Evolutionary conservation across 495 filamentous ascomycete species (phyloP).

Genomic region (Aspergillus homomorphus): DNA sequence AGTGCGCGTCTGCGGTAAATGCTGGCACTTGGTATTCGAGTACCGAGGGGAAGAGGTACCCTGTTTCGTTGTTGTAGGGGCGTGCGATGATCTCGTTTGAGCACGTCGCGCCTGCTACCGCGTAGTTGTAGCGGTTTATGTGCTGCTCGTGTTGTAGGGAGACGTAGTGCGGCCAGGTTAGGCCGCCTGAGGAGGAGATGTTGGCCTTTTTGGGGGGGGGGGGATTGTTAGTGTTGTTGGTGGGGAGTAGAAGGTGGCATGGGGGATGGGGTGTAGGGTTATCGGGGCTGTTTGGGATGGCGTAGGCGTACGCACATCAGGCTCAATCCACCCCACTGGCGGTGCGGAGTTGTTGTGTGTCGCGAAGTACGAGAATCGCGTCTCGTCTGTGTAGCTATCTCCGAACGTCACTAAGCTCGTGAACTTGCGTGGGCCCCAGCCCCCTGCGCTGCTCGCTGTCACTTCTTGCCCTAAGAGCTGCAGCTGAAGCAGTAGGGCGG

Average conservation of each 20-base stretch:
- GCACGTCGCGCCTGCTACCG: slow-evolving; percentile 66
- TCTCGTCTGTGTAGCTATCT: slow-evolving; percentile 74
- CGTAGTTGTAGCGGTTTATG: slow-evolving; percentile 66
- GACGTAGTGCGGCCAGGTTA: slow-evolving; percentile 64
- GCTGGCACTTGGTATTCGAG: slow-evolving; percentile 66
- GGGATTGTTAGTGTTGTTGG: background rate
- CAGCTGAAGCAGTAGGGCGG: background rate
- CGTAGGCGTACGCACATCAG: slow-evolving; percentile 30
- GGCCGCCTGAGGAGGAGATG: slow-evolving; percentile 58
- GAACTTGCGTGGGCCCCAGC: slow-evolving; percentile 42
- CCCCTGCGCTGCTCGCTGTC: background rate
- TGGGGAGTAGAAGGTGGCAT: background rate
- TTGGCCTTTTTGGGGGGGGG: slow-evolving; percentile 26
- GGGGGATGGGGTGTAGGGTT: background rate
- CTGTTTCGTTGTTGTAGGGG: slow-evolving; percentile 28
- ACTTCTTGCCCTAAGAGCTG: background rate
- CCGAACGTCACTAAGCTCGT: slow-evolving; percentile 59
- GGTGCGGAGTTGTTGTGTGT: slow-evolving; percentile 55
- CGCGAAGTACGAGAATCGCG: slow-evolving; percentile 58
- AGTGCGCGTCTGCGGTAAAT: slow-evolving; percentile 58
- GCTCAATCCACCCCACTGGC: slow-evolving; percentile 53
- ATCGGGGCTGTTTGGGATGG: no score
- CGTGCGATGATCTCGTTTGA: slow-evolving; percentile 62
- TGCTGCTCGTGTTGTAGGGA: slow-evolving; percentile 50
- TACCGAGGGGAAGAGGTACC: slow-evolving; percentile 55